Evolutionary conservation across 768 basidiomycete species (phyloP).

Genomic region (Serendipita sp.): DNA sequence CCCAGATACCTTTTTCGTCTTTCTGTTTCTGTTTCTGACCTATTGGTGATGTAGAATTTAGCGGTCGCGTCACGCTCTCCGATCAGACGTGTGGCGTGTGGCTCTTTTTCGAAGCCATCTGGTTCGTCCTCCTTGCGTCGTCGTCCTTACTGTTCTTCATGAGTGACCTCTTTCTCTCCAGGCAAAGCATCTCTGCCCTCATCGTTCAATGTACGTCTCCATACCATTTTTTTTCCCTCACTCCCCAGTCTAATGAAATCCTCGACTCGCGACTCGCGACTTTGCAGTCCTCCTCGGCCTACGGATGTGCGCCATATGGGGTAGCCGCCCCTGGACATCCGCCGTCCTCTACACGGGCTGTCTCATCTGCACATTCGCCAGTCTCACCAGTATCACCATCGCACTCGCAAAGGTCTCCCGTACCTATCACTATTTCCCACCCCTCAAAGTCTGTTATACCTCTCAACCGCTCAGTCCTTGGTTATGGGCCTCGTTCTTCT

Average conservation of each 20-base stretch:
- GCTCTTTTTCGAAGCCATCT: conserved; percentile 1
- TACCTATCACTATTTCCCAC: neutral
- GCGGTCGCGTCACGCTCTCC: neutral
- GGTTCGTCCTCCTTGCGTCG: neutral
- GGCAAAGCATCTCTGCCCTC: conserved; percentile 3
- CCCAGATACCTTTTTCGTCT: neutral
- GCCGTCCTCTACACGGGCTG: neutral
- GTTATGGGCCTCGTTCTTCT: neutral
- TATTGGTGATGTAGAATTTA: neutral
- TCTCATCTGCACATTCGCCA: neutral
- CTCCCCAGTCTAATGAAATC: neutral
- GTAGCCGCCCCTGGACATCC: neutral
- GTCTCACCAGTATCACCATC: neutral
- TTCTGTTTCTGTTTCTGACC: too few species aligned
- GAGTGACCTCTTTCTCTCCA: neutral
- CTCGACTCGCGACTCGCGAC: too few species aligned
- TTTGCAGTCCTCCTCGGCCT: neutral
- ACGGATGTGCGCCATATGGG: conserved; percentile 3
- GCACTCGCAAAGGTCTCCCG: neutral
- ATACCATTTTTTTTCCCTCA: neutral
- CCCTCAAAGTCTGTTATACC: neutral
- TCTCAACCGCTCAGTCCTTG: neutral
- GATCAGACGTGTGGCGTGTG: neutral
- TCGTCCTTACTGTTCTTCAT: neutral
- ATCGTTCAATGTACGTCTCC: neutral